Conservation (phyloP, 1,139 yeast species). For the Pichiaceae sp. region DNA sequence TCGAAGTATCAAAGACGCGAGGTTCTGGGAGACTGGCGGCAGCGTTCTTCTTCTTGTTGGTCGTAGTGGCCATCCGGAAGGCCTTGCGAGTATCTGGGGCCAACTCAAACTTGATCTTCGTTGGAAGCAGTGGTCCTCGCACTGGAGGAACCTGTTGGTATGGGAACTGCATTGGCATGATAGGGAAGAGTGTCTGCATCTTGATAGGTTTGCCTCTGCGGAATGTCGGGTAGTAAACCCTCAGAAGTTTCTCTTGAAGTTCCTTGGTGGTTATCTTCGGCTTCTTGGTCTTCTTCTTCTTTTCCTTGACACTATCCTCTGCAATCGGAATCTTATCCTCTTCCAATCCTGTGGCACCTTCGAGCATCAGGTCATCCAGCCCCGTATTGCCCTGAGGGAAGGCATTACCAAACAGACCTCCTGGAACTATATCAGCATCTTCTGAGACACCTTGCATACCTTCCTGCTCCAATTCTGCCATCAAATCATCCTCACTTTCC, state of each 20-base stretch:
- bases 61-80: constrained; percentile 16
- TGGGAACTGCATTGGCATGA: constrained; percentile 46
- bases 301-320: constrained; percentile 30
- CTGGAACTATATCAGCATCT: constrained; percentile 35
- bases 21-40: constrained; percentile 13
- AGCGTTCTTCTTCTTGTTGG: constrained; percentile 10
- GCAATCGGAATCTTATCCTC: constrained; percentile 23
- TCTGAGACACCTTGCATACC: constrained; percentile 30
- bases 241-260: constrained; percentile 30
- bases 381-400: constrained; percentile 24
- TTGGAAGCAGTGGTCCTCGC: constrained; percentile 56
- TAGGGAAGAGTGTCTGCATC: constrained; percentile 61
- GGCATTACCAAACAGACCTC: constrained; percentile 36
- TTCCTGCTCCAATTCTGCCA: constrained; percentile 28
- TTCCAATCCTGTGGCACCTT: constrained; percentile 30
- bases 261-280: constrained; percentile 17
- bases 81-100: constrained; percentile 30
- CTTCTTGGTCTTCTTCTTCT: constrained; percentile 14
- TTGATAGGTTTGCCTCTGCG: constrained; percentile 46
- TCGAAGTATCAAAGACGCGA: constrained; percentile 6
- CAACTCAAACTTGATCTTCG: constrained; percentile 38
- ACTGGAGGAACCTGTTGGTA: constrained; percentile 44
- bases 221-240: constrained; percentile 57
- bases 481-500: constrained; percentile 25
- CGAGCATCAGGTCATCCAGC: constrained; percentile 36